Percentiles rank a stretch among this genome's conserved stretches.
Evolutionary conservation across 2,329 filamentous ascomycete species (phyloP).

Genomic region (Thielaviopsis populi): DNA sequence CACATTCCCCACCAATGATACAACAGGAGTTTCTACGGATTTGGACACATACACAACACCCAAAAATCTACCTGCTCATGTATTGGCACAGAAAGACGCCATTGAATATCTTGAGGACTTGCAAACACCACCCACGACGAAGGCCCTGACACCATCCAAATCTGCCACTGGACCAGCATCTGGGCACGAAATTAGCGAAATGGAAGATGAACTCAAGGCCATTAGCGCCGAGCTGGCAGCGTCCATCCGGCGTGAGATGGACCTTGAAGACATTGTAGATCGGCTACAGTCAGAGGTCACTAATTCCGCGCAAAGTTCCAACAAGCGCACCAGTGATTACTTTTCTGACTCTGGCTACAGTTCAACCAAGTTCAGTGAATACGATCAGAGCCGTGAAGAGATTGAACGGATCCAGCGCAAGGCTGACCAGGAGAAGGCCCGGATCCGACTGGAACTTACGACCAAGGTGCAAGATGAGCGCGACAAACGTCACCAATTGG

Average conservation of each 20-base stretch:
- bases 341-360: slow-evolving; percentile 92
- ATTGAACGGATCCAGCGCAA: slow-evolving; percentile 69
- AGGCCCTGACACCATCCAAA: neutral
- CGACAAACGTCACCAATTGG: slow-evolving; percentile 55
- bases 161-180: slow-evolving; percentile 26
- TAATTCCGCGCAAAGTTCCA: slow-evolving; percentile 36
- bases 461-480: slow-evolving; percentile 81
- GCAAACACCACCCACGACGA: slow-evolving; percentile 31
- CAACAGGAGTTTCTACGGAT: slow-evolving; percentile 20
- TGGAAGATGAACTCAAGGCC: slow-evolving; percentile 87
- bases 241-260: slow-evolving; percentile 90
- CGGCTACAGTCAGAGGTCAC: slow-evolving; percentile 63
- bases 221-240: slow-evolving; percentile 84
- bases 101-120: slow-evolving; percentile 39
- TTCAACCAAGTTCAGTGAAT: slow-evolving; percentile 61
- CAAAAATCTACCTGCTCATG: slow-evolving; percentile 28
- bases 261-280: slow-evolving; percentile 87
- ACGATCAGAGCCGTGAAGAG: slow-evolving; percentile 50
- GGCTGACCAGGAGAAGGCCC: slow-evolving; percentile 81
- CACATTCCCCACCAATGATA: slow-evolving; percentile 26
- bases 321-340: slow-evolving; percentile 83
- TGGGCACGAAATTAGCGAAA: slow-evolving; percentile 55
- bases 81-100: slow-evolving; percentile 25
- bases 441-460: slow-evolving; percentile 69
- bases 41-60: slow-evolving; percentile 21